Evolutionary conservation across 495 filamentous ascomycete genomes (phyloP).

Genomic region (Echria macrotheca): DNA sequence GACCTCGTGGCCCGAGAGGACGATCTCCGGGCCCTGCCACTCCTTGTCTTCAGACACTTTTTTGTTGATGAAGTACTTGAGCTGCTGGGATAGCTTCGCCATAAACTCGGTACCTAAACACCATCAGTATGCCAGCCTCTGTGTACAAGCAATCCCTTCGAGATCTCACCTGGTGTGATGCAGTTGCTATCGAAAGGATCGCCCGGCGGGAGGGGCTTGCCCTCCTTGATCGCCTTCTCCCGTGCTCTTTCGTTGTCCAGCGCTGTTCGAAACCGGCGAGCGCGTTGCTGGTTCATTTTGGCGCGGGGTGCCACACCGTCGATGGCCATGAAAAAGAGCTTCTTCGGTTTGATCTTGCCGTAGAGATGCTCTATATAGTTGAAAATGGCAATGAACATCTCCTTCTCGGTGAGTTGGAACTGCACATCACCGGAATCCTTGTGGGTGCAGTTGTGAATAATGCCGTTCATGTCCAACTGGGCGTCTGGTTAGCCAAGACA

Average conservation of each 20-base stretch:
- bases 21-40: conserved; percentile 94
- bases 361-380: conserved; percentile 99
- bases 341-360: conserved; percentile 95
- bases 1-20: conserved; percentile 97
- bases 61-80: conserved; percentile 98
- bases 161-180: conserved; percentile 92
- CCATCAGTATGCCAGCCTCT: no score
- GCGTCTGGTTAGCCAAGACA: conserved; percentile 14
- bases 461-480: conserved; percentile 95
- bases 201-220: conserved; percentile 88
- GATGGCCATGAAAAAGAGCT: conserved; percentile 99
- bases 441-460: conserved; percentile 99
- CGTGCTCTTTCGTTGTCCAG: conserved; percentile 82
- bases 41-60: conserved; percentile 95
- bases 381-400: conserved; percentile 99
- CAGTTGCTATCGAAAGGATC: conserved; percentile 98
- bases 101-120: conserved; percentile 96
- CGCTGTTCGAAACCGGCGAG: conserved; percentile 91
- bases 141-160: no score
- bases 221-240: conserved; percentile 83
- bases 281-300: conserved; percentile 99
- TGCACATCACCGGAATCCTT: conserved; percentile 86
- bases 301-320: conserved; percentile 96
- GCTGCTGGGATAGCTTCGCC: conserved; percentile 86
- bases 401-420: conserved; percentile 91